Conservation (phyloP, 371 early-diverging fungal species). For the Amoeboaphelidium occidentale region DNA sequence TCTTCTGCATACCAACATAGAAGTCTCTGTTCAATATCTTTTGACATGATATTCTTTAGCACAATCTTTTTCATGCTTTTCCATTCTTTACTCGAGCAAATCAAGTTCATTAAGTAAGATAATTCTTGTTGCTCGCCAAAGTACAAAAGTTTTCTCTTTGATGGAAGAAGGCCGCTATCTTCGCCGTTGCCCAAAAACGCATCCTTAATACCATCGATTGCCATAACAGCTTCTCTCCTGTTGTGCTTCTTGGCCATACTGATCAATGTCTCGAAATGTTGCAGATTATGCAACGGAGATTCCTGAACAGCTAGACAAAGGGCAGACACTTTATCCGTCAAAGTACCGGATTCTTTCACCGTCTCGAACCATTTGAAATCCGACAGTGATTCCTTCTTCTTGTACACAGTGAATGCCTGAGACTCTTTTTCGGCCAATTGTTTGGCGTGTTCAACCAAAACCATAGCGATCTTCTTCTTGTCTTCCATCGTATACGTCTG, state of each 20-base stretch:
- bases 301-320: conserved; percentile 70
- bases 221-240: conserved; percentile 58
- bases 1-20: conserved; percentile 81
- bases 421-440: too few species aligned
- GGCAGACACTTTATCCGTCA: conserved; percentile 76
- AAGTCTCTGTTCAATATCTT: conserved; percentile 38
- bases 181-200: conserved; percentile 32
- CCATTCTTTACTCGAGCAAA: conserved; percentile 1
- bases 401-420: too few species aligned
- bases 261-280: conserved; percentile 36
- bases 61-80: not conserved
- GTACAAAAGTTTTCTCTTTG: conserved; percentile 53
- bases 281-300: conserved; percentile 61
- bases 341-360: conserved; percentile 70
- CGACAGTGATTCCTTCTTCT: too few species aligned
- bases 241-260: conserved; percentile 68
- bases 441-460: too few species aligned
- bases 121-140: conserved; percentile 55
- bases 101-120: not conserved
- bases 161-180: conserved; percentile 26
- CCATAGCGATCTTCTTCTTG: too few species aligned
- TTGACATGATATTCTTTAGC: conserved; percentile 21
- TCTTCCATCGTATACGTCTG: too few species aligned
- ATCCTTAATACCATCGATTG: conserved; percentile 69
- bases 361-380: too few species aligned